Conservation (phyloP, 2,329 filamentous ascomycete species). For the Grosmannia clavigera region DNA sequence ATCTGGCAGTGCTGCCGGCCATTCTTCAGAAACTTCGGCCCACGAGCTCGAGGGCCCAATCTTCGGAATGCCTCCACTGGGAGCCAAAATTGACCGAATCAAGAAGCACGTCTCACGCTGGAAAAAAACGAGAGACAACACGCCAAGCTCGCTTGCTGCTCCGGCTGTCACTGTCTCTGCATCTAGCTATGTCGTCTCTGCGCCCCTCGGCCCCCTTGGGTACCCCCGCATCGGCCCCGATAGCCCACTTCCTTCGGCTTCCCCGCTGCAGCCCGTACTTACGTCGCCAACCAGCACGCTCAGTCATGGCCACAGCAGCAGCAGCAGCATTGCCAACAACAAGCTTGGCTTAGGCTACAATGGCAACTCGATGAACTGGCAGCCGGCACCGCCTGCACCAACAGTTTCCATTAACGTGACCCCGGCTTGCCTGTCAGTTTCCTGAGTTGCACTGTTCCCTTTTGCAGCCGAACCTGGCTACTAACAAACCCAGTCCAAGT, state of each 20-base stretch:
- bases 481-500: not conserved
- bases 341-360: not conserved
- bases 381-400: not conserved
- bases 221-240: not conserved
- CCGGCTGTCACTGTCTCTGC: not conserved
- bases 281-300: not conserved
- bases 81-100: not conserved
- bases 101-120: not conserved
- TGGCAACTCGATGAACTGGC: not conserved
- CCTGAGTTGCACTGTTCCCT: too few relatives aligned
- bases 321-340: not conserved
- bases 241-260: not conserved
- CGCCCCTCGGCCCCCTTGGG: not conserved
- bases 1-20: not conserved
- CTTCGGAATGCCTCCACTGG: not conserved
- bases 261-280: not conserved
- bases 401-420: not conserved
- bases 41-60: not conserved
- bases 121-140: not conserved
- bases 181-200: not conserved
- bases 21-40: not conserved
- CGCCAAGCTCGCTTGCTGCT: not conserved
- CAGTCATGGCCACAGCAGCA: not conserved
- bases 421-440: not conserved
- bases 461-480: not conserved